Evolutionary conservation across 108 stramenopile species (phyloP), one percentile per base, ranked within the genome.

Genomic region (Mediolabrus comicus): DNA sequence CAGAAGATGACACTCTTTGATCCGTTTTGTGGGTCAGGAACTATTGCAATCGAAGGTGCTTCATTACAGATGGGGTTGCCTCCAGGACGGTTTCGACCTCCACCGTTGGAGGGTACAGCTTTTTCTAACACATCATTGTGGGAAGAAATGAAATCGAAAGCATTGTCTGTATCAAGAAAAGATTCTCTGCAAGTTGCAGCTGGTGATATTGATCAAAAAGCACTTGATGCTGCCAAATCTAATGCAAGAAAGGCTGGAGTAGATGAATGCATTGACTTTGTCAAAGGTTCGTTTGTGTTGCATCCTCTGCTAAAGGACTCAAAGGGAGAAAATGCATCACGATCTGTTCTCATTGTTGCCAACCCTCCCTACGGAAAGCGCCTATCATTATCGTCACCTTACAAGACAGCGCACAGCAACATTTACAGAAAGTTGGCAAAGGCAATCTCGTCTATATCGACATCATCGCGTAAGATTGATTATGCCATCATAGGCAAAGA

Each of bases 21-120:
- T 78, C 89, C 92, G 0, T 78, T 86, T 60, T 93, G 92, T 84
- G 92, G 92, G 46, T 89, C 87, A 0, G 92, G 92, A 1, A 93
- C 92, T 0, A 82, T 93, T 32, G 72, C 83, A 29, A 84, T 93
- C 59, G 92, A 93, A 69, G 92, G 72, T 25, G 88, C 89, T 16
- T 83, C 80, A 2, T 77, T 92, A 63, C 65, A 62, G 16, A 35
- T 52, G 11, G 82, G 85, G 0, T 71, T 92, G 57, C 84, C 87
- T 36, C 91, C 91, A 0, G 88, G 88, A 35, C 60, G 91, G 31
- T 62, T 87, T 30, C 75, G 82, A 32, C 41, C 77, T 31, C 46
- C 83, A 34, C 88, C 91, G 4, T 69, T 92, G 7, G 52, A 52
- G 38, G 85, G 86, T 22, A 86, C 87, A 12, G 4, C 24, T 8